Evolutionary conservation across 257 asterid genomes (phyloP).

Genomic region (Forsythia viridissima): DNA sequence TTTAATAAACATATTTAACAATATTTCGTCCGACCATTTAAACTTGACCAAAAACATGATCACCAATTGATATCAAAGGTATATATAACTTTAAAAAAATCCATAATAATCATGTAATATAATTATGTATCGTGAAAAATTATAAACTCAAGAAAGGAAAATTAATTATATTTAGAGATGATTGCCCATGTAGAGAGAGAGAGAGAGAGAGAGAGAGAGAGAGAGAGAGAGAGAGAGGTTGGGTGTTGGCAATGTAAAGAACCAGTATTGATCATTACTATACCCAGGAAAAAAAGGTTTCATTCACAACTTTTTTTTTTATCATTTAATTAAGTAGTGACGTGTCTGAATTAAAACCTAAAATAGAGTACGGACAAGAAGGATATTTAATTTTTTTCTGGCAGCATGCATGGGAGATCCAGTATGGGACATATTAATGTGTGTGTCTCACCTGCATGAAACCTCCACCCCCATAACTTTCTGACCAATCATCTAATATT

Average conservation of each 20-base stretch:
- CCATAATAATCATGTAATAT: too few species aligned
- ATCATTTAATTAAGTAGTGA: neutral
- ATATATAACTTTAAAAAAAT: too few species aligned
- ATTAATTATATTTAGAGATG: neutral
- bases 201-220: neutral
- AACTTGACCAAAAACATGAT: too few species aligned
- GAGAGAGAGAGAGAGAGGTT: too few species aligned
- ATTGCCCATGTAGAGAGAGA: neutral
- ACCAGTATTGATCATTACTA: neutral
- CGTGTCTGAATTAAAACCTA: neutral
- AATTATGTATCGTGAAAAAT: too few species aligned
- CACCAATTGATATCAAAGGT: too few species aligned
- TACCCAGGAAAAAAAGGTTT: too few species aligned
- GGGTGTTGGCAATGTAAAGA: neutral
- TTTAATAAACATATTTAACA: too few species aligned
- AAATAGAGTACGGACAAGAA: neutral
- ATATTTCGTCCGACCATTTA: too few species aligned
- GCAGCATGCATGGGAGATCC: constrained; percentile 23
- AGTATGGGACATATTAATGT: constrained; percentile 11
- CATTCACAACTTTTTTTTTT: neutral
- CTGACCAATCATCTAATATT: constrained; percentile 20
- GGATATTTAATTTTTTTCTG: neutral
- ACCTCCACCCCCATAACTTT: constrained; percentile 21
- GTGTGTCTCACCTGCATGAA: constrained; percentile 4
- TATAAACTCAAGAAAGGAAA: neutral